These are phyloP conservation scores for Mortierella sp. DNA, from an alignment of 371 early-diverging fungal species.

Conservation along the genomic window DNA sequence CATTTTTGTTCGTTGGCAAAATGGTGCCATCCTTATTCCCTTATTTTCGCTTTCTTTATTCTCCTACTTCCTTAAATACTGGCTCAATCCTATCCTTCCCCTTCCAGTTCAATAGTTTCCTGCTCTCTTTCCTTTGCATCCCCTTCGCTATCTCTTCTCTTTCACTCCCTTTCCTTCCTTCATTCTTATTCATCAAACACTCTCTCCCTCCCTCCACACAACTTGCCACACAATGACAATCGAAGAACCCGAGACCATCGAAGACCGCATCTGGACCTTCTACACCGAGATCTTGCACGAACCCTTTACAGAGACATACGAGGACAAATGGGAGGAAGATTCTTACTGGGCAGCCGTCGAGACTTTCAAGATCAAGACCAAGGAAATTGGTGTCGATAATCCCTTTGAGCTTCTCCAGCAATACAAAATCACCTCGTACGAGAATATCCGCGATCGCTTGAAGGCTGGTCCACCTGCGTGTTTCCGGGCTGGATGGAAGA, in stretches of 20 bases:
- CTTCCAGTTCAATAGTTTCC: background rate
- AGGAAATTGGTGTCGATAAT: conserved; percentile 40
- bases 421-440: conserved; percentile 25
- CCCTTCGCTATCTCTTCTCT: background rate
- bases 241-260: background rate
- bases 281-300: conserved; percentile 11
- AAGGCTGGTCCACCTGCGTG: conserved; percentile 46
- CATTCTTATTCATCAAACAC: background rate
- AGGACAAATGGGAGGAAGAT: conserved; percentile 52
- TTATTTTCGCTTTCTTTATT: background rate
- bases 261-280: conserved; percentile 16
- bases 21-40: background rate
- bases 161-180: background rate
- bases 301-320: conserved; percentile 35
- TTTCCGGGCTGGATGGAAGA: conserved; percentile 44
- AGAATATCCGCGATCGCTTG: conserved; percentile 33
- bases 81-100: background rate
- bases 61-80: background rate
- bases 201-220: background rate
- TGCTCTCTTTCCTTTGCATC: too few species aligned
- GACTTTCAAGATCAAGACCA: conserved; percentile 33
- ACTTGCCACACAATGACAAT: background rate
- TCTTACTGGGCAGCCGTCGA: conserved; percentile 48
- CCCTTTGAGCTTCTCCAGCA: conserved; percentile 35
- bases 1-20: background rate